phyloP scores from a whole-genome alignment of 345 rosid species.

The Citropsis articulata region DNA sequence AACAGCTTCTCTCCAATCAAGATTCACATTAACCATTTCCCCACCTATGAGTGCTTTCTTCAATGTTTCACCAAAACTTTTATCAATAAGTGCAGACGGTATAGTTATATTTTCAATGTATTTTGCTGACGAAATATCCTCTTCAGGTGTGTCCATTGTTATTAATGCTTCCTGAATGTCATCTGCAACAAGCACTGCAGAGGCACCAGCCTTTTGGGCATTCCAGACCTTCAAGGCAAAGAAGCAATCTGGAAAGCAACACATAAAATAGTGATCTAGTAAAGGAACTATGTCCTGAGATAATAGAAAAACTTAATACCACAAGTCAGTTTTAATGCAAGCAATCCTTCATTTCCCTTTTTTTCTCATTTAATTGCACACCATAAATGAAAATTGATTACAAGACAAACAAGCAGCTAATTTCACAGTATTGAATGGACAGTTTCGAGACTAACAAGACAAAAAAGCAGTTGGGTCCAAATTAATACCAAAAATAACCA shows the following conservation, averaged over 20 bases:
- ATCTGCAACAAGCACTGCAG: constrained; percentile 95
- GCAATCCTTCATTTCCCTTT: background rate
- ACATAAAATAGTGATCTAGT: background rate
- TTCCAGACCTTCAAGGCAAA: constrained; percentile 96
- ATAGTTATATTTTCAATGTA: constrained; percentile 91
- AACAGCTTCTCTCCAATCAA: constrained; percentile 99
- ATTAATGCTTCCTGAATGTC: constrained; percentile 75
- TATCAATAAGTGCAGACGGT: constrained; percentile 91
- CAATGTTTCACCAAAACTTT: constrained; percentile 65
- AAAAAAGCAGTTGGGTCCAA: background rate
- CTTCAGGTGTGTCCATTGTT: constrained; percentile 93
- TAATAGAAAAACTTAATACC: background rate
- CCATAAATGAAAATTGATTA: background rate
- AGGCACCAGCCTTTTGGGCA: constrained; percentile 94
- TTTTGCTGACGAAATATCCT: constrained; percentile 55
- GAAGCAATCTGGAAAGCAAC: constrained; percentile 71
- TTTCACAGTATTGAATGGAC: background rate
- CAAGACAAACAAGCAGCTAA: constrained; percentile 1
- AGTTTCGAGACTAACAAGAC: background rate
- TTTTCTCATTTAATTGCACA: background rate
- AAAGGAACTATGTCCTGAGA: background rate
- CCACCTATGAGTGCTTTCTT: constrained; percentile 68
- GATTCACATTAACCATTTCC: constrained; percentile 90
- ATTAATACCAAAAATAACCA: constrained; percentile 2
- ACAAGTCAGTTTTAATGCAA: background rate